Conservation (phyloP, 306 rosid species). For the Fragaria iinumae region DNA sequence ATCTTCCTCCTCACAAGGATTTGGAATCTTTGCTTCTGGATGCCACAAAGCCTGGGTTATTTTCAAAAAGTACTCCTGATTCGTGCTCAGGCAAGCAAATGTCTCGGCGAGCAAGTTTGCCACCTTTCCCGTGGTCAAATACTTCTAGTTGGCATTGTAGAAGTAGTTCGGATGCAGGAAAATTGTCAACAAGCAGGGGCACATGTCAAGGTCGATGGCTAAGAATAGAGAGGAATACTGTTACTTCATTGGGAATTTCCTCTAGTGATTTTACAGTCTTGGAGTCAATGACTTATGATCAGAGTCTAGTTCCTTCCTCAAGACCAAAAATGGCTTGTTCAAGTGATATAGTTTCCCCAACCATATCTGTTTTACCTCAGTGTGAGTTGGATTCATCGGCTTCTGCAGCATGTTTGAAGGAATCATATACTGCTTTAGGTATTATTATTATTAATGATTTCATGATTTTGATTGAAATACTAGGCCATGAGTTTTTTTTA, state of each 20-base stretch:
- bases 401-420: constrained; percentile 45
- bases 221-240: constrained; percentile 48
- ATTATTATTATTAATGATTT: constrained; percentile 15
- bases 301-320: constrained; percentile 67
- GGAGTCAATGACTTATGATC: constrained; percentile 68
- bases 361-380: constrained; percentile 41
- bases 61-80: constrained; percentile 61
- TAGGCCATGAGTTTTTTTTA: background rate
- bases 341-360: constrained; percentile 30
- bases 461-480: constrained; percentile 7
- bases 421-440: constrained; percentile 51
- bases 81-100: constrained; percentile 67
- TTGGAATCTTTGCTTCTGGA: constrained; percentile 86
- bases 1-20: constrained; percentile 66
- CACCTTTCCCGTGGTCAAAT: constrained; percentile 89
- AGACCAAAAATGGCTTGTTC: constrained; percentile 37
- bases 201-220: constrained; percentile 88
- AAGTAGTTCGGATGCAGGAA: constrained; percentile 66
- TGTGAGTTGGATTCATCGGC: constrained; percentile 44
- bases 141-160: constrained; percentile 70
- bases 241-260: constrained; percentile 35
- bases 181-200: constrained; percentile 61
- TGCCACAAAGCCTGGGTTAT: constrained; percentile 56
- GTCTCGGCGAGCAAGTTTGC: constrained; percentile 69
- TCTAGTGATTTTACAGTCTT: constrained; percentile 55